phyloP scores from a whole-genome alignment of 164 flowering plant species.

The Akebia trifoliata region DNA sequence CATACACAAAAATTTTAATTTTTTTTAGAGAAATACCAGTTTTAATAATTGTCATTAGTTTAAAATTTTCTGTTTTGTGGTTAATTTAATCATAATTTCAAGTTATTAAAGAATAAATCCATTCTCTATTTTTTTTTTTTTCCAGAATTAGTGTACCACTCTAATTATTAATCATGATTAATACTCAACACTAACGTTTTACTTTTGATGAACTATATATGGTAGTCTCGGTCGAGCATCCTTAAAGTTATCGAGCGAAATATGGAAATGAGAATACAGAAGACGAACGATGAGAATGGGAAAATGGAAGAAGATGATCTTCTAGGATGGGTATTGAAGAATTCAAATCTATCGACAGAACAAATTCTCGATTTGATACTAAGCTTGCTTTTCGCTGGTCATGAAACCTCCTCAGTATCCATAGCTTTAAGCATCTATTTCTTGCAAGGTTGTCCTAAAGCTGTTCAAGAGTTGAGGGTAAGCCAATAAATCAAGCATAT shows the following conservation, averaged over 20 bases:
- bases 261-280: constrained; percentile 59
- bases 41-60: too few relatives aligned
- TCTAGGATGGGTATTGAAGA: constrained; percentile 80
- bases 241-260: constrained; percentile 62
- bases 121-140: too few relatives aligned
- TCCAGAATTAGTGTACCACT: too few relatives aligned
- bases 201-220: too few relatives aligned
- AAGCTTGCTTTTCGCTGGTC: constrained; percentile 92
- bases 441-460: constrained; percentile 58
- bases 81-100: too few relatives aligned
- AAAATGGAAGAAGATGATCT: constrained; percentile 66
- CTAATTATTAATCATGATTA: too few relatives aligned
- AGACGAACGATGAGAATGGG: constrained; percentile 26
- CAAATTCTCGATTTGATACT: constrained; percentile 82
- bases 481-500: too few relatives aligned
- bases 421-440: constrained; percentile 83
- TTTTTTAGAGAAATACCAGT: too few relatives aligned
- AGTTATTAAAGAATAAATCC: too few relatives aligned
- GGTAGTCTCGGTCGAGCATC: constrained; percentile 72
- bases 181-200: too few relatives aligned
- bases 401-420: constrained; percentile 88
- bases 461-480: constrained; percentile 67
- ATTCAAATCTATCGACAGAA: constrained; percentile 75
- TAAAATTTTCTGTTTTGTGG: too few relatives aligned
- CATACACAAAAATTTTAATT: too few relatives aligned